Base-by-base conservation (phyloP, 352 stramenopile genomes). In the Pseudoperonospora humuli region DNA sequence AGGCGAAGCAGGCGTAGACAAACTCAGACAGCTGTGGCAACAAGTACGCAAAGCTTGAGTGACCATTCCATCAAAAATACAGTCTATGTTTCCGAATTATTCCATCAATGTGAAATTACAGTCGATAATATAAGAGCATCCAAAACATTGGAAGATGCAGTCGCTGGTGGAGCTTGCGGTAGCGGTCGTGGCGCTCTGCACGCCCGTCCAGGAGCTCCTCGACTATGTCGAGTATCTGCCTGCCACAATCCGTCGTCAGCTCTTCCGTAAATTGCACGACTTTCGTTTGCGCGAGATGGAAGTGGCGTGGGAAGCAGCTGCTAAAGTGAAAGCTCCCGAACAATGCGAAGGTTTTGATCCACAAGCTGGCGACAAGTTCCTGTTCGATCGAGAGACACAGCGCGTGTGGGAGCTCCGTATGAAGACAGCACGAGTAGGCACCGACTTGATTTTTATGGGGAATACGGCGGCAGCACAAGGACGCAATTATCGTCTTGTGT, bases 231-330 rank as follows among this genome's bases (percentile, higher is more conserved):
- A 75, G 43, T 66, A 57, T 23, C 50, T 84, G 13, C 71, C 69
- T 10, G 39, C 33, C 1, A n/a, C 43, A 10, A 62, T 81, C 26
- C 69, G 69, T 25, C 32, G 52, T 11, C 55, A 66, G 49, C 50
- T 84, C 10, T 73, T 76, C 24, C n/a, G 39, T 11, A 42, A 71
- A 24, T 35, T 84, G 39, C 61, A 44, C 5, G 47, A 72, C 31
- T 64, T 68, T 15, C 61, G 69, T 11, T 42, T 84, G 19, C 71
- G 69, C 1, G 57, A 61, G 28, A 66, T 83, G 32, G 71, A 83
- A 31, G 41, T 83, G 39, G 51, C 18, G 7, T 79, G 57, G 69
- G 47, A 64, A 33, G 11, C 39, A 13, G 50, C 31, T 14, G 45
- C 49, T 5, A 26, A 60, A 24, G 17, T 41, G 14, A 34, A 50